A percentile compares a stretch with the other conserved stretches of the same genome.
Evolutionary conservation across 2,329 filamentous ascomycete species (phyloP).

Genomic region (Chalara sp.): DNA sequence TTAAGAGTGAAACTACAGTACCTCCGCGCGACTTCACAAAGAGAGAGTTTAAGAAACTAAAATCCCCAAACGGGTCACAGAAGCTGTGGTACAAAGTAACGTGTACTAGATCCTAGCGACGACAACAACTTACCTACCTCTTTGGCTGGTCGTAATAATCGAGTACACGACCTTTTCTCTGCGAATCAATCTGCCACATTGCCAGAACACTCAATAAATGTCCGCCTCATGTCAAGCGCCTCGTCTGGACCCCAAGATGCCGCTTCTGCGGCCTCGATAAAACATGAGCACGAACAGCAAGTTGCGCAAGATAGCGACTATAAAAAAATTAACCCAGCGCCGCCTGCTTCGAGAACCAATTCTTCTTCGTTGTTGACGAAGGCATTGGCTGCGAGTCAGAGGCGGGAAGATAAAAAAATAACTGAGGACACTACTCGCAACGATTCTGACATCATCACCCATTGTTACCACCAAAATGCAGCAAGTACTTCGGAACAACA

Average conservation of each 20-base stretch:
- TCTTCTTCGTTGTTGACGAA: slow-evolving; percentile 24
- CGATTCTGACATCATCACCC: too few relatives aligned
- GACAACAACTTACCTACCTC: neutral
- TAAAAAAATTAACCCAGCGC: slow-evolving; percentile 14
- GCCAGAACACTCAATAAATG: slow-evolving; percentile 27
- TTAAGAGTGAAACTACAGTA: too few relatives aligned
- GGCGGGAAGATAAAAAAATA: slow-evolving; percentile 6
- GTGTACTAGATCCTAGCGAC: too few relatives aligned
- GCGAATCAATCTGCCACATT: slow-evolving; percentile 26
- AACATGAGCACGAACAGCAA: slow-evolving; percentile 17
- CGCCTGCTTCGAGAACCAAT: slow-evolving; percentile 12
- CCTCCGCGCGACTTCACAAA: too few relatives aligned
- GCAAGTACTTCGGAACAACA: neutral
- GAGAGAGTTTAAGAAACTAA: too few relatives aligned
- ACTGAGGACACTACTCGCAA: too few relatives aligned
- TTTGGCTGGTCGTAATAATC: slow-evolving; percentile 3
- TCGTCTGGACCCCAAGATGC: slow-evolving; percentile 27
- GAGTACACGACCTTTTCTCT: slow-evolving; percentile 11
- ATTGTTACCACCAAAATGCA: too few relatives aligned
- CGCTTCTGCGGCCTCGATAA: slow-evolving; percentile 25
- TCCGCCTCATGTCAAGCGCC: slow-evolving; percentile 28
- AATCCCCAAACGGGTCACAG: too few relatives aligned
- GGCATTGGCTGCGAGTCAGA: slow-evolving; percentile 17
- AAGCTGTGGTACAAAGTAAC: too few relatives aligned
- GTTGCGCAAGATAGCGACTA: slow-evolving; percentile 17